A percentile compares a stretch with the other conserved stretches of the same genome.
Conservation (phyloP, 768 basidiomycete species). For the Boletus coccyginus region DNA sequence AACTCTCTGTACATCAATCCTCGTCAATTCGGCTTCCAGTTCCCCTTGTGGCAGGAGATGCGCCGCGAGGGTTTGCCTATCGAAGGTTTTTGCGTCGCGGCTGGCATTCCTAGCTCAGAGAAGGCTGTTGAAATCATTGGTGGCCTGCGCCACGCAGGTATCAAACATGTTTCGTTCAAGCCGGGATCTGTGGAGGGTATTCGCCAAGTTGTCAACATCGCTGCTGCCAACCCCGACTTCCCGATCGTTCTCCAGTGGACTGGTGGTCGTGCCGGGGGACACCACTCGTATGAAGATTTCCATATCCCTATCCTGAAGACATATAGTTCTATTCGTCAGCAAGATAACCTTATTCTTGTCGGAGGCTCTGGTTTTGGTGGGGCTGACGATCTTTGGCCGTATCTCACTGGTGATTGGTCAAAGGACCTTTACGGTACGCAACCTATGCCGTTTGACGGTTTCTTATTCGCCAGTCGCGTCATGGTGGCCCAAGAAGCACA, state of each 20-base stretch:
- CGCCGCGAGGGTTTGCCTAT: conserved; percentile 91
- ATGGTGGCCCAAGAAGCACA: conserved; percentile 99
- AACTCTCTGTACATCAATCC: conserved; percentile 99
- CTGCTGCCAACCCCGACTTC: conserved; percentile 89
- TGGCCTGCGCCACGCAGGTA: conserved; percentile 76
- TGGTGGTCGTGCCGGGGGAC: conserved; percentile 96
- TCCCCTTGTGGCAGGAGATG: conserved; percentile 98
- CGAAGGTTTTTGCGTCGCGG: conserved; percentile 99
- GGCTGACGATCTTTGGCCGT: conserved; percentile 94
- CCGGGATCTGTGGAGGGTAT: conserved; percentile 98
- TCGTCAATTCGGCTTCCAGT: conserved; percentile 94
- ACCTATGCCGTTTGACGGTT: conserved; percentile 98
- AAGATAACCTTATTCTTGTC: conserved; percentile 84
- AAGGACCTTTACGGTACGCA: conserved; percentile 75
- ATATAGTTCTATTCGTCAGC: conserved; percentile 86
- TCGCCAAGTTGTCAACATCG: conserved; percentile 95
- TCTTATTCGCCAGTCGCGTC: conserved; percentile 93
- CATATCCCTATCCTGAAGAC: conserved; percentile 93
- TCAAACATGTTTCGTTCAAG: conserved; percentile 97
- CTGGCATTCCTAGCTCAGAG: conserved; percentile 94
- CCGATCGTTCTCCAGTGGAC: conserved; percentile 99
- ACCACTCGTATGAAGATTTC: conserved; percentile 98
- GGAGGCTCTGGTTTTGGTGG: conserved; percentile 96
- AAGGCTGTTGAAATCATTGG: conserved; percentile 96
- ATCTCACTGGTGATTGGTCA: conserved; percentile 96